Evolutionary conservation across 345 rosid species (phyloP), one percentile per base, ranked within the genome.

Genomic region (Pelargonium nanum): DNA sequence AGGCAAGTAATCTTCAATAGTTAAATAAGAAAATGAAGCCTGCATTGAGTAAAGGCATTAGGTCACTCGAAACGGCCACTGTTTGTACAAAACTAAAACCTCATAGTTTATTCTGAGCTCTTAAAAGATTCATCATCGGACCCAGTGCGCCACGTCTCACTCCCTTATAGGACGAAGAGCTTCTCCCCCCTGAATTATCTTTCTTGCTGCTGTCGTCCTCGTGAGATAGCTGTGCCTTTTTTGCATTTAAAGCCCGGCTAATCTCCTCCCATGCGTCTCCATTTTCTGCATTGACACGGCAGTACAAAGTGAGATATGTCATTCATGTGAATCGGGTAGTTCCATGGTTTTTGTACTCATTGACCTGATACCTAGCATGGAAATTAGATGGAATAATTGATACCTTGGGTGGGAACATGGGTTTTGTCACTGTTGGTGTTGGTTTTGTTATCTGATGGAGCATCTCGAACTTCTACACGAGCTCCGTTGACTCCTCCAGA

Each of bases 101-200:
- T 83, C 66, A 76, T 10, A 79, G 59, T 65, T 65, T 86, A 59
- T 86, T 82, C 73, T 90, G 89, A 20, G 87, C 70, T 65, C 96
- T 81, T 63, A 93, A 73, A 62, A 84, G 68, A 24, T 87, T 85
- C 85, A 90, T 73, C 2, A 85, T 83, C 17, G 95, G 99, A 67
- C 97, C 97, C 62, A 94, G 64, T 0, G 96, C 92, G 58, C 96
- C 81, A 58, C 96, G 71, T 68, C 97, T 82, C 62, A 77, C 59
- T 52, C 78, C 89, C 83, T 75, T 83, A 74, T 68, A 79, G 20
- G 90, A 79, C 90, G 88, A 77, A 8, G 85, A 58, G 24, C 5
- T 19, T 20, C 77, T 74, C 65, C 72, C 71, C 67, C 80, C 76
- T 48, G 94, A 71, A 71, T 74, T 76, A 72, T 71, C 83, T 48